These are phyloP conservation scores for Aechmea fasciata DNA, from an alignment of 176 grass and related monocot species.

Conservation along the genomic window DNA sequence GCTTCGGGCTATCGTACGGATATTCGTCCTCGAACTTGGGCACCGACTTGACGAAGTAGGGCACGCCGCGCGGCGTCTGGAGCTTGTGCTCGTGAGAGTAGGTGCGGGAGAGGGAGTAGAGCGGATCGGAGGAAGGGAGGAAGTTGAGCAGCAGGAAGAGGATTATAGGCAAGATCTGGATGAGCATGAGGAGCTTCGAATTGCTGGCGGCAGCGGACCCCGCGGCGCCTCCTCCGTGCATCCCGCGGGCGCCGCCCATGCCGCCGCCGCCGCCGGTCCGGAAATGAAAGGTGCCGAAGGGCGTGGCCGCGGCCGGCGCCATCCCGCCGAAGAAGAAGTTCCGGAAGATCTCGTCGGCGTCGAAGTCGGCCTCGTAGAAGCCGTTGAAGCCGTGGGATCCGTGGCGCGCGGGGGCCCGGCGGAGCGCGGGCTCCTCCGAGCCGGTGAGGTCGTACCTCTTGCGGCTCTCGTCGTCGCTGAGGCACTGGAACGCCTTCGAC, in stretches of 20 bases:
- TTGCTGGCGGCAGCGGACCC: constrained; percentile 31
- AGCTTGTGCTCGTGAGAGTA: constrained; percentile 71
- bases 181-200: constrained; percentile 52
- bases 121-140: constrained; percentile 67
- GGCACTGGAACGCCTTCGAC: constrained; percentile 93
- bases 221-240: neutral
- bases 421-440: constrained; percentile 46
- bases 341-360: constrained; percentile 95
- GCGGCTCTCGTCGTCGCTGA: constrained; percentile 63
- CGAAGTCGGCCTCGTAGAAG: constrained; percentile 67
- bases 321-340: constrained; percentile 89
- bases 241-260: constrained; percentile 23
- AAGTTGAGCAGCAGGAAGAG: constrained; percentile 70
- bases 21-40: constrained; percentile 81
- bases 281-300: constrained; percentile 67
- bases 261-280: constrained; percentile 30
- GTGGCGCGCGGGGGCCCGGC: constrained; percentile 30
- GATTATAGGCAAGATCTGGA: constrained; percentile 76
- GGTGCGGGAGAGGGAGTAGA: constrained; percentile 46
- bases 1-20: constrained; percentile 55
- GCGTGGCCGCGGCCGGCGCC: constrained; percentile 54
- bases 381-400: constrained; percentile 34
- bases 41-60: constrained; percentile 63
- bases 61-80: constrained; percentile 44
- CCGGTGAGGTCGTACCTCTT: constrained; percentile 72